Evolutionary conservation across 2,329 filamentous ascomycete genomes (phyloP), one percentile per base, ranked within the genome.

Genomic region (Dothidotthia symphoricarpi): DNA sequence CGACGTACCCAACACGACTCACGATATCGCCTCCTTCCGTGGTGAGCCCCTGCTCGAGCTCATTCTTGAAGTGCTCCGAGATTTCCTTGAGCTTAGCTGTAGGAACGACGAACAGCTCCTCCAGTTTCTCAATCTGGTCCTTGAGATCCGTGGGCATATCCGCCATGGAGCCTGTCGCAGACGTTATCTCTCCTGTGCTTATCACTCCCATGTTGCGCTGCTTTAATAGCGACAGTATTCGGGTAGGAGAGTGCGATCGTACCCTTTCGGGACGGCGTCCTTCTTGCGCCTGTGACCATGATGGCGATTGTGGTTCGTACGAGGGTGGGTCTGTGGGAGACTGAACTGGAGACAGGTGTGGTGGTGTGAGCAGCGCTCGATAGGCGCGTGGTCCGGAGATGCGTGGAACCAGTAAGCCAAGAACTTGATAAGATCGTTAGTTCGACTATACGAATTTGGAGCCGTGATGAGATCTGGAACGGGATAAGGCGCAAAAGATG

Each of bases 1-100:
- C 14, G 7, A 24, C 11, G 15, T 3, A 29, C 4, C 26, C 8
- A 4, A 1, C 17, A 29, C 16, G 24, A 76, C 87, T 76, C 69
- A 95, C 88, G 69, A 98, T 97, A 67, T 85, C 94, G 44, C 89
- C 90, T 47, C 91, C 91, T 70, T 95, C 85, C 41, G 89, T 84
- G 37, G 78, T 86, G 36, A 97, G 76, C 56, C 89, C 88, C 71
- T 95, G 95, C 48, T 83, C 79, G 37, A 98, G 80, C 74, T 98
- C 93, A 24, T 77, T 78, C 34, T 94, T 77, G 66, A 98, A 98
- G 68, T 95, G 91, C 36, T 86, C 76, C 28, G 88, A 91, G 61
- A 98, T 90, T 51, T 85, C 70, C 78, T 97, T 97, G 39, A 97
- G 81, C 74, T 87, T 95, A 25, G 78, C 70, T 1, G 77, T 77